Percentiles rank a stretch among this genome's conserved stretches.
These are phyloP conservation scores for Capsicum chinense DNA, from an alignment of 257 asterid genomes.

Conservation along the genomic window DNA sequence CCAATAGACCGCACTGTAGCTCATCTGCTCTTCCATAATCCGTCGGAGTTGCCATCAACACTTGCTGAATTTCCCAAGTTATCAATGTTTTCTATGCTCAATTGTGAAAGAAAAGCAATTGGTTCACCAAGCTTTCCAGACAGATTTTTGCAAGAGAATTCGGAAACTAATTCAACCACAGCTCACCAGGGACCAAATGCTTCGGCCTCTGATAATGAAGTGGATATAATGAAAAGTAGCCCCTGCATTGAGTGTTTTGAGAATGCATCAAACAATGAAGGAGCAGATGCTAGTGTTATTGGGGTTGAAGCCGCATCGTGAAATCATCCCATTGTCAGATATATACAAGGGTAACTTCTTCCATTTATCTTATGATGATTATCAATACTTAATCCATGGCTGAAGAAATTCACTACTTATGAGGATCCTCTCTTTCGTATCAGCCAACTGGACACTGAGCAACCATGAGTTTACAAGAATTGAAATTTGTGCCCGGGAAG, in stretches of 20 bases:
- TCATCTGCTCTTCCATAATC: constrained; percentile 81
- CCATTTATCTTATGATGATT: constrained; percentile 24
- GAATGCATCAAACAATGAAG: constrained; percentile 45
- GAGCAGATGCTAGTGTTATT: constrained; percentile 37
- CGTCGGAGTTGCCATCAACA: constrained; percentile 57
- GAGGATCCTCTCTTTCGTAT: constrained; percentile 42
- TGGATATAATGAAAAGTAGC: constrained; percentile 36
- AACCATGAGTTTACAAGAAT: not conserved
- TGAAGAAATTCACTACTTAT: constrained; percentile 43
- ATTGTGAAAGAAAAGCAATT: constrained; percentile 45
- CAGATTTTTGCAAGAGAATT: constrained; percentile 39
- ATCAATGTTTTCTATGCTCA: constrained; percentile 52
- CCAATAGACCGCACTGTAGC: constrained; percentile 89
- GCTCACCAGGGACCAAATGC: constrained; percentile 50
- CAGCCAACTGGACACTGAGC: constrained; percentile 43
- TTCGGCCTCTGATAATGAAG: constrained; percentile 44
- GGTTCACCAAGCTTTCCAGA: constrained; percentile 39
- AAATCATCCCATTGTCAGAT: constrained; percentile 23
- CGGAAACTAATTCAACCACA: constrained; percentile 42
- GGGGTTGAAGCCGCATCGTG: constrained; percentile 45
- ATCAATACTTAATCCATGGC: constrained; percentile 23
- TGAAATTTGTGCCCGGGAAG: constrained; percentile 9
- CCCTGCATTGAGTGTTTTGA: constrained; percentile 42
- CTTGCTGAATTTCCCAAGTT: constrained; percentile 54
- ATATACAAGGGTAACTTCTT: constrained; percentile 49